A percentile compares a stretch with the other conserved stretches of the same genome.
Evolutionary conservation across 257 asterid genomes (phyloP).

Genomic region (Misopates orontium): DNA sequence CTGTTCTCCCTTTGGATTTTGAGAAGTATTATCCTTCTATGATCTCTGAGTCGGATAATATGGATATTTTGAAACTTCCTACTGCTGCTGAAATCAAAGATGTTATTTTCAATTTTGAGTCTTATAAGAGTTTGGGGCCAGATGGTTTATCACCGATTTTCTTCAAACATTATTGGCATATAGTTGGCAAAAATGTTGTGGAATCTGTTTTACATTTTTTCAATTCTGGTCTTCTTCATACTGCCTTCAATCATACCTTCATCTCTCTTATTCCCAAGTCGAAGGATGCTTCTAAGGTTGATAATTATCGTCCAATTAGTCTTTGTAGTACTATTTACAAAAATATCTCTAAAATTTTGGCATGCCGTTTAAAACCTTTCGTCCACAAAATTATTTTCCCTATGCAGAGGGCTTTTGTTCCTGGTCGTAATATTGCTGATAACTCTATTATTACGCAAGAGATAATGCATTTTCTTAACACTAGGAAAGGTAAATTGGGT

Average conservation of each 20-base stretch:
- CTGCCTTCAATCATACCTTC: not conserved
- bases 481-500: not conserved
- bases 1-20: not conserved
- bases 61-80: not conserved
- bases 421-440: not conserved
- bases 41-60: not conserved
- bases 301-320: not conserved
- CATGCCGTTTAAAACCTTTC: not conserved
- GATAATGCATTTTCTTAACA: not conserved
- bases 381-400: not conserved
- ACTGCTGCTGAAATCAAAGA: not conserved
- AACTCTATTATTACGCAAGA: not conserved
- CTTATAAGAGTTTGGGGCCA: not conserved
- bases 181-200: not conserved
- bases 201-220: not conserved
- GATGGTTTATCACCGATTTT: not conserved
- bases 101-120: not conserved
- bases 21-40: not conserved
- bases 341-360: not conserved
- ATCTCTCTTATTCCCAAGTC: not conserved
- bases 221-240: not conserved
- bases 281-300: not conserved
- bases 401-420: not conserved
- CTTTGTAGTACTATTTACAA: not conserved
- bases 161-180: not conserved